These are phyloP conservation scores for Rosellinia necatrix DNA, from an alignment of 2,329 filamentous ascomycete genomes.

Conservation along the genomic window DNA sequence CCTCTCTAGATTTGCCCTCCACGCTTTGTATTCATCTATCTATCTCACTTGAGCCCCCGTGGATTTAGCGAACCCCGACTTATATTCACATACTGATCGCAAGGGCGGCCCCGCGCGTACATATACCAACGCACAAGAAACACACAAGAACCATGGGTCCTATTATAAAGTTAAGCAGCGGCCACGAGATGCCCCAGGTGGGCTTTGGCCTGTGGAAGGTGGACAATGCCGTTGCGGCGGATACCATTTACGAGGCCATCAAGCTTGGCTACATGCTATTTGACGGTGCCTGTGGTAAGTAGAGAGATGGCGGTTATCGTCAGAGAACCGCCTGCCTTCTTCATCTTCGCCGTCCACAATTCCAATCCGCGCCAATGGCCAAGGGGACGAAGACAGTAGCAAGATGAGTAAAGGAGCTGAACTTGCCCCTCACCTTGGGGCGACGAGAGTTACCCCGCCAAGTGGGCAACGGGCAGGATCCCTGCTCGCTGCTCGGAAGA, in stretches of 20 bases:
- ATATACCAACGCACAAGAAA: background rate
- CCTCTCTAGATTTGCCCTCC: background rate
- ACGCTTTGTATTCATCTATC: slow-evolving; percentile 13
- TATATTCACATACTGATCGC: slow-evolving; percentile 5
- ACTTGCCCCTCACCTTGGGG: slow-evolving; percentile 13
- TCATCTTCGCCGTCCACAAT: background rate
- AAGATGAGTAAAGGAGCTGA: background rate
- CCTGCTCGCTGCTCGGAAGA: slow-evolving; percentile 24
- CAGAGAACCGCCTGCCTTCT: background rate
- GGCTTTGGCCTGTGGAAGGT: slow-evolving; percentile 87
- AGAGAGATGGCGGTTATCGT: background rate
- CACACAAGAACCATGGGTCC: slow-evolving; percentile 37
- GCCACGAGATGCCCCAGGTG: slow-evolving; percentile 73
- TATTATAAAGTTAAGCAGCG: slow-evolving; percentile 67
- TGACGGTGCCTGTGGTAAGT: slow-evolving; percentile 64
- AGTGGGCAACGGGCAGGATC: slow-evolving; percentile 7
- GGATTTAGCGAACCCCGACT: slow-evolving; percentile 18
- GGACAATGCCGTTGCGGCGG: slow-evolving; percentile 71
- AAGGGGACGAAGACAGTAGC: background rate
- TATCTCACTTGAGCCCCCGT: background rate
- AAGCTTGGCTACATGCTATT: slow-evolving; percentile 65
- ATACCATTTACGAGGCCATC: slow-evolving; percentile 77
- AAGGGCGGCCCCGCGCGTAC: background rate
- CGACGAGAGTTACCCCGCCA: slow-evolving; percentile 20
- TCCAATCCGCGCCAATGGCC: background rate